Evolutionary conservation across 805 yeast genomes (phyloP).

Genomic region (Metschnikowia sp.): DNA sequence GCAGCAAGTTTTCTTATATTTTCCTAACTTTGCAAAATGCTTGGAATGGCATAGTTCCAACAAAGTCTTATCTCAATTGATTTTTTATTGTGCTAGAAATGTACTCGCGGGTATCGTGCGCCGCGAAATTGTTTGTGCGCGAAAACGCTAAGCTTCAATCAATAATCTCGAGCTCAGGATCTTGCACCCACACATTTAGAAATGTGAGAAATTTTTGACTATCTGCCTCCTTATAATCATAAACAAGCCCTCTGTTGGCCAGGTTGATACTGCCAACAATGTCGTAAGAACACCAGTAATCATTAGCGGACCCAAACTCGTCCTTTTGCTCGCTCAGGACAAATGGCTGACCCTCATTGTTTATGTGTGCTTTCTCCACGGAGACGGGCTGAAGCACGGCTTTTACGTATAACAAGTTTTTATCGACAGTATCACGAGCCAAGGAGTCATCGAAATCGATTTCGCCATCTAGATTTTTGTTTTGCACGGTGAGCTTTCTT

Average conservation of each 20-base stretch:
- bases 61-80: too few relatives aligned
- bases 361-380: conserved; percentile 14
- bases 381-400: conserved; percentile 26
- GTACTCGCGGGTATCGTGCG: fast-evolving
- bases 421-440: conserved; percentile 3
- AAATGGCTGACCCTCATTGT: conserved; percentile 24
- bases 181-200: conserved; percentile 25
- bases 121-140: not conserved
- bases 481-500: conserved; percentile 14
- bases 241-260: conserved; percentile 19
- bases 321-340: conserved; percentile 24
- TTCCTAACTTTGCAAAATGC: too few relatives aligned
- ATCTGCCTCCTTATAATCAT: conserved; percentile 14
- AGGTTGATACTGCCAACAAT: conserved; percentile 25
- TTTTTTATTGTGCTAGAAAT: too few relatives aligned
- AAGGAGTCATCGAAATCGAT: conserved; percentile 8
- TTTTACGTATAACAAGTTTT: conserved; percentile 25
- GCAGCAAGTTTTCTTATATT: not conserved
- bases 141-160: not conserved
- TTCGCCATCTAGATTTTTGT: conserved; percentile 3
- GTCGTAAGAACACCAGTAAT: conserved; percentile 36
- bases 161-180: not conserved
- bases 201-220: conserved; percentile 17
- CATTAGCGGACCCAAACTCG: conserved; percentile 13
- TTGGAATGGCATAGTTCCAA: too few relatives aligned